Conservation (phyloP, 306 rosid species). For the Dicorynia guianensis region DNA sequence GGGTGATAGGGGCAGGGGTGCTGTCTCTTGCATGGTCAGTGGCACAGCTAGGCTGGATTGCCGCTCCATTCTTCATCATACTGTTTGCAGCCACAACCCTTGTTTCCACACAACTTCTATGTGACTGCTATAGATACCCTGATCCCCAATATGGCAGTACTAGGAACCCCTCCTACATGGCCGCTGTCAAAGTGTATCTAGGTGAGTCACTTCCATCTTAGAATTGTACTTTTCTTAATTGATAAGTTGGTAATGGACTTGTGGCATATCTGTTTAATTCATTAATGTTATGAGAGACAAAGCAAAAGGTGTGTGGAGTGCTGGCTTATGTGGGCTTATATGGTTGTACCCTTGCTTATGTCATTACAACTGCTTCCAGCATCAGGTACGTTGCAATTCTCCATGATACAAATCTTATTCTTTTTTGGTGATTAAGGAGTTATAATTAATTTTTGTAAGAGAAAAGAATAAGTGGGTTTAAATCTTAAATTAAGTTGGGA, state of each 20-base stretch:
- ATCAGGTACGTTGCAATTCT: conserved; percentile 45
- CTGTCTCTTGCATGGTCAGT: conserved; percentile 78
- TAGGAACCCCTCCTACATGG: conserved; percentile 46
- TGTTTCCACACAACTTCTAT: conserved; percentile 55
- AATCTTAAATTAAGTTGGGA: no score
- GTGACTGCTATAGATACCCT: conserved; percentile 62
- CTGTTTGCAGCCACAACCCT: conserved; percentile 57
- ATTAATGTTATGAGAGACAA: conserved; percentile 29
- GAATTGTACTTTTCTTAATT: no score
- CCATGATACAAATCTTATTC: no score
- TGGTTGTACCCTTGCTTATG: conserved; percentile 55
- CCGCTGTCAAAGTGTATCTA: conserved; percentile 56
- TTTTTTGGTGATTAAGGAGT: no score
- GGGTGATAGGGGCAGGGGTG: conserved; percentile 87
- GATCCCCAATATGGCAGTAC: conserved; percentile 50
- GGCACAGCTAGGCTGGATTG: conserved; percentile 87
- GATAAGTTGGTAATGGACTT: no score
- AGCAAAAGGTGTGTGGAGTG: conserved; percentile 31
- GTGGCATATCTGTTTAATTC: neutral
- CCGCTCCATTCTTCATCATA: conserved; percentile 56
- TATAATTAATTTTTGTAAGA: no score
- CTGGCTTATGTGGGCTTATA: conserved; percentile 33
- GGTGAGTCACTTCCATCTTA: conserved; percentile 31
- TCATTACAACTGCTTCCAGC: conserved; percentile 63
- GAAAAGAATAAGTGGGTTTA: no score